Conservation (phyloP, 176 grass and related monocot species). For the Rhynchospora breviuscula region DNA sequence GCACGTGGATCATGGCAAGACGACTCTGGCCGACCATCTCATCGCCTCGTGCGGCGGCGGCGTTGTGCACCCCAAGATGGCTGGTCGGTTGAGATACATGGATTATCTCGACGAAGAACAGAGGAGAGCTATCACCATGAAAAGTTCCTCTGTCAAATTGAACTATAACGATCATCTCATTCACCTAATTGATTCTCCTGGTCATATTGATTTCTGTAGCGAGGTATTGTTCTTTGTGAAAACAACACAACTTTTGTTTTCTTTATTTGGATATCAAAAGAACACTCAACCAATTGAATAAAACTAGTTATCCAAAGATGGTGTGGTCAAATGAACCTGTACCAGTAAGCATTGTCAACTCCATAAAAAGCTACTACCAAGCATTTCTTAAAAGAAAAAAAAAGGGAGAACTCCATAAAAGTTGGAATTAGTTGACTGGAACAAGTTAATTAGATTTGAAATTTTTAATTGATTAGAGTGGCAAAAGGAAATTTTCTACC, state of each 20-base stretch:
- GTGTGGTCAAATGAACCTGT: not conserved
- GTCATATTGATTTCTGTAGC: constrained; percentile 91
- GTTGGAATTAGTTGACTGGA: not conserved
- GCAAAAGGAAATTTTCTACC: not conserved
- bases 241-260: not conserved
- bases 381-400: too few relatives aligned
- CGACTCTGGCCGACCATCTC: constrained; percentile 83
- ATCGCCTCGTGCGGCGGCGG: constrained; percentile 67
- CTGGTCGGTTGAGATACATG: constrained; percentile 67
- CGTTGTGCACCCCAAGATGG: constrained; percentile 62
- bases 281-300: not conserved
- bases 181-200: constrained; percentile 92
- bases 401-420: not conserved
- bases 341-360: not conserved
- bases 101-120: constrained; percentile 91
- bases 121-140: constrained; percentile 85
- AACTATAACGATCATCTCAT: constrained; percentile 38
- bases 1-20: constrained; percentile 93
- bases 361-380: too few relatives aligned
- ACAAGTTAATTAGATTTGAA: not conserved
- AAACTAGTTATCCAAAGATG: not conserved
- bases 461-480: not conserved
- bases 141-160: constrained; percentile 60
- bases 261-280: not conserved
- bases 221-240: constrained; percentile 27